Evolutionary conservation across 1,284 basidiomycete genomes (phyloP), one percentile per base, ranked within the genome.

Genomic region (Polyporus tsugae): DNA sequence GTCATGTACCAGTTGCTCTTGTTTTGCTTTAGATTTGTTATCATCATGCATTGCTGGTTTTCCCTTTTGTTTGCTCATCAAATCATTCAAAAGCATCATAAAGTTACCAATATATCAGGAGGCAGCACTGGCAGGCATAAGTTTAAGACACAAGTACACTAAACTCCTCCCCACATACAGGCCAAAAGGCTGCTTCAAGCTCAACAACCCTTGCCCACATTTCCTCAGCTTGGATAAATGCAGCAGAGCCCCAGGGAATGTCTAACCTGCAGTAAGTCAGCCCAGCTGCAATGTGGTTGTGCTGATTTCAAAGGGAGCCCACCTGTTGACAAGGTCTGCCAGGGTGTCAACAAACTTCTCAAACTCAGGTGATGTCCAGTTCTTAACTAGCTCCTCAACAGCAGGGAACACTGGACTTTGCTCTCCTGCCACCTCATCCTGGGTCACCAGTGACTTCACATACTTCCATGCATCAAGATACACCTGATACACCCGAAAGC

Each of bases 331-430:
- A 10, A 92, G 77, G 36, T 80, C 77, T 0, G 81, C 84, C 25
- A 92, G 82, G 0, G 83, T 81, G 15, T 86, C 75, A 7, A 93
- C 91, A 73, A 93, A 93, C 3, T 75, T 75, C 17, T 82, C 81
- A 75, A 93, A 93, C 66, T 89, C 89, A 0, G 81, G 77, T 63
- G 82, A 86, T 19, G 89, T 91, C 92, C 92, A 94, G 75, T 88
- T 91, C 22, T 82, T 78, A n/a, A 87, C 85, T 44, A 93, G 85
- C 22, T 82, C 78, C 6, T 75, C 69, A n/a, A 89, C 75, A 0
- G 88, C 86, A 44, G 80, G 76, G 29, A 79, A 70, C 11, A 77
- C 36, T 1, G 65, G 44, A 22, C 62, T 66, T 77, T 72, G 73
- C 29, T 59, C 67, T 38, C 60, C 70, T 44, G 49, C 64, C 60